Conservation (phyloP, 2,329 filamentous ascomycete species). For the Amylocarpus encephaloides region DNA sequence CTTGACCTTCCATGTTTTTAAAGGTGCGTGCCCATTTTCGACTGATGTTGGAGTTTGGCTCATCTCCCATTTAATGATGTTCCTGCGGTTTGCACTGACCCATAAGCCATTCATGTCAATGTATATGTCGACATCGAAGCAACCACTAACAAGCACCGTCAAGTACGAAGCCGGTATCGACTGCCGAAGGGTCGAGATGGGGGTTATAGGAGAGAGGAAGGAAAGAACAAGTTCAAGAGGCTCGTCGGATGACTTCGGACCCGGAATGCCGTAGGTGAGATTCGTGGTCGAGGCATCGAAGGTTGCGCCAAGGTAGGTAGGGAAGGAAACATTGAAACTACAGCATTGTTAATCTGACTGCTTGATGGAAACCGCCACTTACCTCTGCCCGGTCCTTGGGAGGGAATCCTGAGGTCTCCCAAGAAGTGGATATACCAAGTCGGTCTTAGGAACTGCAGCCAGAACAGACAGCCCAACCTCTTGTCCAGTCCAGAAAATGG, state of each 20-base stretch:
- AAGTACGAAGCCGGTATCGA: constrained; percentile 67
- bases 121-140: constrained; percentile 57
- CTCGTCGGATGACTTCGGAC: constrained; percentile 33
- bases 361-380: not conserved
- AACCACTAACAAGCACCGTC: constrained; percentile 62
- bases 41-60: constrained; percentile 37
- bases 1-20: constrained; percentile 63
- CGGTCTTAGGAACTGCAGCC: constrained; percentile 53
- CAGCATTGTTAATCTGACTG: constrained; percentile 1
- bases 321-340: constrained; percentile 52
- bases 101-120: constrained; percentile 70
- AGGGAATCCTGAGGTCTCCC: constrained; percentile 61
- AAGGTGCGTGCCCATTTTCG: constrained; percentile 31
- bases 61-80: constrained; percentile 64
- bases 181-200: constrained; percentile 28
- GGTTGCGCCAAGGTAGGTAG: constrained; percentile 52
- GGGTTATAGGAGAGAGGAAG: constrained; percentile 38
- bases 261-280: constrained; percentile 55
- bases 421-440: constrained; percentile 56
- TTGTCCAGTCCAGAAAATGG: constrained; percentile 75
- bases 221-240: constrained; percentile 52
- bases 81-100: constrained; percentile 70
- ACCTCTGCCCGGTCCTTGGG: constrained; percentile 33
- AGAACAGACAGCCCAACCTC: constrained; percentile 59
- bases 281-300: constrained; percentile 69